A percentile compares a stretch with the other conserved stretches of the same genome.
These are phyloP conservation scores for Hypoxylon sp. DNA, from an alignment of 2,329 filamentous ascomycete species.

Conservation along the genomic window DNA sequence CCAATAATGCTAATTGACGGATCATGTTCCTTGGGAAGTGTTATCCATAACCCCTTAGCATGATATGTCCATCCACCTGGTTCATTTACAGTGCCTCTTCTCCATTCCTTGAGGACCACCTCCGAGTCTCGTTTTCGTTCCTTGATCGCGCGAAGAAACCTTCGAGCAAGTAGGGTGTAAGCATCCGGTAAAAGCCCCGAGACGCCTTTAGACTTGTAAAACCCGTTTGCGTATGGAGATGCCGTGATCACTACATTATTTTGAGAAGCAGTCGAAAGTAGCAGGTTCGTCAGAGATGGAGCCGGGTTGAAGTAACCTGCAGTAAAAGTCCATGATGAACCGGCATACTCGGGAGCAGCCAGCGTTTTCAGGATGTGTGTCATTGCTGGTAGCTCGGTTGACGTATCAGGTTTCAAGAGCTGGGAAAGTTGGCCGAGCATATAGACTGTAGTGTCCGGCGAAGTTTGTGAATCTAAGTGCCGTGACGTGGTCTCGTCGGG, in stretches of 20 bases:
- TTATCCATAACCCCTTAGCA: constrained; percentile 95
- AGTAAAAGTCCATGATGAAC: constrained; percentile 93
- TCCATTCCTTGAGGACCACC: constrained; percentile 89
- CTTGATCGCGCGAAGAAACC: constrained; percentile 77
- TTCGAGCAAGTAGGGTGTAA: constrained; percentile 88
- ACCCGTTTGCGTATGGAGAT: constrained; percentile 93
- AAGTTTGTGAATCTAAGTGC: constrained; percentile 51
- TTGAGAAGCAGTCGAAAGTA: constrained; percentile 79
- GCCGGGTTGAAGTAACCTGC: constrained; percentile 99
- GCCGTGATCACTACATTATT: constrained; percentile 91
- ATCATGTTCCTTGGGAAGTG: constrained; percentile 73
- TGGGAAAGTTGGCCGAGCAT: constrained; percentile 91
- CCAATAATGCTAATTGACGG: constrained; percentile 88
- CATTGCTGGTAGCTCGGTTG: constrained; percentile 89
- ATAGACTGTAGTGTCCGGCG: constrained; percentile 80
- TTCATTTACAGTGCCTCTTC: constrained; percentile 82
- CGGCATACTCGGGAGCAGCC: constrained; percentile 72
- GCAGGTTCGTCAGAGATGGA: constrained; percentile 81
- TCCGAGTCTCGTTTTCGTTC: constrained; percentile 63
- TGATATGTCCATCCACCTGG: constrained; percentile 96
- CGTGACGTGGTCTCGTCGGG: constrained; percentile 47
- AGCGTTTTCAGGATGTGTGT: constrained; percentile 80
- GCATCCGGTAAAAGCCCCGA: constrained; percentile 92
- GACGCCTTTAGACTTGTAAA: constrained; percentile 89
- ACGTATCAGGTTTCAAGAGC: constrained; percentile 81